These are phyloP conservation scores for Oemleria cerasiformis DNA, from an alignment of 306 rosid genomes.

Conservation along the genomic window DNA sequence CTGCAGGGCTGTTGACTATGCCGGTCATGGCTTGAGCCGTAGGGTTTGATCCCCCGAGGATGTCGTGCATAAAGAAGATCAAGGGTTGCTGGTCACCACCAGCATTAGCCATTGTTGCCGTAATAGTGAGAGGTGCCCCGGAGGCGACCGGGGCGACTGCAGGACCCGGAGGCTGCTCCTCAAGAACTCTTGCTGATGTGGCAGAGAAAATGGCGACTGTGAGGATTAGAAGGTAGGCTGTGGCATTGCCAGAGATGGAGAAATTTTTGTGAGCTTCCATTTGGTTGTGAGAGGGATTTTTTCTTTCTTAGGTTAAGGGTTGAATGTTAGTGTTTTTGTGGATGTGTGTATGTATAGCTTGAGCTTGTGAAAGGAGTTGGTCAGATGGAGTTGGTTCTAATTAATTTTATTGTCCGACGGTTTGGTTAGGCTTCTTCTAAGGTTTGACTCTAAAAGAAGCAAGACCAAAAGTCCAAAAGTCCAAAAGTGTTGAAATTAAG, in stretches of 20 bases:
- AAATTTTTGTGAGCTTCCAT: slow-evolving; percentile 30
- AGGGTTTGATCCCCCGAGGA: slow-evolving; percentile 76
- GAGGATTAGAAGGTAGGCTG: slow-evolving; percentile 20
- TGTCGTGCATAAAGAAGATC: slow-evolving; percentile 76
- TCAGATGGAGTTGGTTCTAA: slow-evolving; percentile 26
- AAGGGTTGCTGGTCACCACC: slow-evolving; percentile 33
- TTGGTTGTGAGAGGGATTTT: neutral
- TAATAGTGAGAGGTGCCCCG: slow-evolving; percentile 9
- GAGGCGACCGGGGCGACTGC: slow-evolving; percentile 13
- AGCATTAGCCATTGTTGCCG: slow-evolving; percentile 12
- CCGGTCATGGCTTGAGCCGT: slow-evolving; percentile 69
- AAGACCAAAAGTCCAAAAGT: neutral
- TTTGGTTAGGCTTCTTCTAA: slow-evolving; percentile 10
- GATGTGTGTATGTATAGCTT: slow-evolving; percentile 9
- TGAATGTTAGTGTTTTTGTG: neutral
- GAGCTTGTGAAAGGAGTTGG: slow-evolving; percentile 24
- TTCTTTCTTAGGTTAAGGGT: neutral
- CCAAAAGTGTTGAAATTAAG: neutral
- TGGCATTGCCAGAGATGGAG: slow-evolving; percentile 7
- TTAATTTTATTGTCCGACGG: neutral
- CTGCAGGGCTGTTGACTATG: slow-evolving; percentile 62
- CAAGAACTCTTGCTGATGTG: slow-evolving; percentile 37
- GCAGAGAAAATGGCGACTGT: slow-evolving; percentile 24
- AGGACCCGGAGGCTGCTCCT: slow-evolving; percentile 12
- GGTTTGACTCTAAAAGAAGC: neutral